Evolutionary conservation across 352 stramenopile species (phyloP), one percentile per base, ranked within the genome.

Genomic region (Phytopythium chamaehyphon): DNA sequence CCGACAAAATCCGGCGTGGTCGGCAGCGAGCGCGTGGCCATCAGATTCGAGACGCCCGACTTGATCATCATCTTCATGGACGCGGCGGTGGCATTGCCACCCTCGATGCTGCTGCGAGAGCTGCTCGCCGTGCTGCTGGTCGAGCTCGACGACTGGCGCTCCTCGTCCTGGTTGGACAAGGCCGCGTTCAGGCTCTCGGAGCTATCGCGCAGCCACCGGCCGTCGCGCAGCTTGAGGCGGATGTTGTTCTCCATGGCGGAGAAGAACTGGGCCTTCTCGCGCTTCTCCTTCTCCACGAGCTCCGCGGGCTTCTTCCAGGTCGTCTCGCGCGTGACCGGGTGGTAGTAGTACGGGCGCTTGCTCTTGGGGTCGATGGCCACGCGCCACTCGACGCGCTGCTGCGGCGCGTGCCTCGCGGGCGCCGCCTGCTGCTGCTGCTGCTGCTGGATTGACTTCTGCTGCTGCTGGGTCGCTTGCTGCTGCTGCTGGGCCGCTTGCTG

Each of bases 341-440:
- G 93, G 71, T 98, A 99, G 62, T 98, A 99, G 80, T 99, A 99
- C n/a, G 86, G 88, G 23, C 89, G 83, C 54, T 95, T 91, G 18
- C 82, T 90, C 59, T 88, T 86, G 16, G 83, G 83, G 51, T 91
- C 82, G 1, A 91, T 31, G 6, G 83, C 83, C 36, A 94, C 77
- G 52, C 79, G 76, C 83, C 83, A 94, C 43, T 83, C 78, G 39
- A 86, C 66, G 12, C 57, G 54, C 19, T 67, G 59, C 4, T 49
- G 52, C 18, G 22, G 35, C 5, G 26, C 19, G n/a, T 48, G 46
- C 33, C 50, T 51, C 24, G 38, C 15, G 18, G 35, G n/a, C 14
- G 9, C 21, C 11, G 35, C 31, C 47, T 31, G 44, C 12, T 35
- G 50, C 43, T 58, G 16, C 14, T n/a, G n/a, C n/a, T n/a, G n/a